A percentile compares a stretch with the other conserved stretches of the same genome.
Conservation (phyloP, 2,329 filamentous ascomycete genomes). For the Trichoderma sp. region DNA sequence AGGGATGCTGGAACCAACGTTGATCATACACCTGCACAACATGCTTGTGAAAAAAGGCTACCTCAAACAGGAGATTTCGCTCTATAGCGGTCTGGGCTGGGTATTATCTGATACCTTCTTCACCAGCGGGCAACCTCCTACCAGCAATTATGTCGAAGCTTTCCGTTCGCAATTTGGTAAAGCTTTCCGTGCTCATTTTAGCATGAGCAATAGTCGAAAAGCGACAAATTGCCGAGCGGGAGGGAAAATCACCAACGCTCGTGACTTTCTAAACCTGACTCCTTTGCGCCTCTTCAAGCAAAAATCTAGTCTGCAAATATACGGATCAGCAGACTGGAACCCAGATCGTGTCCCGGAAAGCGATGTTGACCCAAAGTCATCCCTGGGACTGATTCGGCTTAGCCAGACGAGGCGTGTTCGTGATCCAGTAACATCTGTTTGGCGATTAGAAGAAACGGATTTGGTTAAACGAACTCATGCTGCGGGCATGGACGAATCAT, state of each 20-base stretch:
- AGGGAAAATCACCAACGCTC: background rate
- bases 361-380: slow-evolving; percentile 33
- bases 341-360: slow-evolving; percentile 40
- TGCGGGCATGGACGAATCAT: background rate
- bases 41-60: slow-evolving; percentile 48
- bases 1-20: slow-evolving; percentile 40
- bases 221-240: background rate
- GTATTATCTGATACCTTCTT: slow-evolving; percentile 27
- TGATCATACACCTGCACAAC: slow-evolving; percentile 50
- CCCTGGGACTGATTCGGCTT: slow-evolving; percentile 35
- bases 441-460: slow-evolving; percentile 12
- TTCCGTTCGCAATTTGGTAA: background rate
- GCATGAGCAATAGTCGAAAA: background rate
- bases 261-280: background rate
- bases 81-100: slow-evolving; percentile 36
- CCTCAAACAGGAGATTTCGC: slow-evolving; percentile 37
- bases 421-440: slow-evolving; percentile 33
- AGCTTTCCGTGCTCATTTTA: background rate
- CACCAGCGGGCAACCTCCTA: slow-evolving; percentile 25
- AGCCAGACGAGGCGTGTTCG: slow-evolving; percentile 31
- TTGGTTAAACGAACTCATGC: background rate
- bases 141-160: slow-evolving; percentile 22
- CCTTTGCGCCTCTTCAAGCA: slow-evolving; percentile 38
- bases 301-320: slow-evolving; percentile 38
- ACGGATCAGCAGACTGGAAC: slow-evolving; percentile 39